Evolutionary conservation across 768 basidiomycete genomes (phyloP), one percentile per base, ranked within the genome.

Genomic region (Botryobasidium botryosum): DNA sequence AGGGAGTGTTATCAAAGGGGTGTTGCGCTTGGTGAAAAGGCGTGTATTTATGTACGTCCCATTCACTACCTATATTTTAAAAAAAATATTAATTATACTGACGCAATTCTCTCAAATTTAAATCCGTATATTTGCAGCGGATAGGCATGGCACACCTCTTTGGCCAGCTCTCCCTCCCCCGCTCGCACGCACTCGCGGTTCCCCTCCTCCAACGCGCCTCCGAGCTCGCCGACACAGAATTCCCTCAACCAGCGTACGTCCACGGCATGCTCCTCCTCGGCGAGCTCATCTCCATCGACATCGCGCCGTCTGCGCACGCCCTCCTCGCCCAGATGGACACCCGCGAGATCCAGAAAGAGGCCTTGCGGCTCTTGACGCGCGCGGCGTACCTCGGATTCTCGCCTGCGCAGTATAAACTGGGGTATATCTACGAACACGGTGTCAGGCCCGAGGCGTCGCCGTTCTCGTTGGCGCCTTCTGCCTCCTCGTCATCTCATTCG

Each of bases 91-190:
- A n/a, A n/a, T n/a, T n/a, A n/a, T n/a, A n/a, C n/a, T n/a, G n/a
- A n/a, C n/a, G n/a, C n/a, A n/a, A n/a, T n/a, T n/a, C n/a, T n/a
- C n/a, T n/a, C n/a, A n/a, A n/a, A n/a, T n/a, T n/a, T n/a, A n/a
- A n/a, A n/a, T n/a, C n/a, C n/a, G n/a, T n/a, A n/a, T n/a, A n/a
- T 24, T 49, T 28, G 44, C 50, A 90, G 83, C 78, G 91, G 0
- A 70, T 97, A 65, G 91, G 87, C n/a, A 91, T 92, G 79, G 91
- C 88, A 0, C 69, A 88, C 56, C 65, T 96, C 7, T 71, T 90
- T 53, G 88, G 86, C 26, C 92, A 97, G 57, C 76, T 96, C 18
- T 70, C 70, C 7, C 64, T 85, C 8, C 61, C 68, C 2, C 52
- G 68, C 3, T 68, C 71, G 40, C 68, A 70, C 0, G 58, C 68